Percentiles rank a stretch among this genome's conserved stretches.
phyloP scores from a whole-genome alignment of 2,329 filamentous ascomycete species.

The Botrytis deweyae region DNA sequence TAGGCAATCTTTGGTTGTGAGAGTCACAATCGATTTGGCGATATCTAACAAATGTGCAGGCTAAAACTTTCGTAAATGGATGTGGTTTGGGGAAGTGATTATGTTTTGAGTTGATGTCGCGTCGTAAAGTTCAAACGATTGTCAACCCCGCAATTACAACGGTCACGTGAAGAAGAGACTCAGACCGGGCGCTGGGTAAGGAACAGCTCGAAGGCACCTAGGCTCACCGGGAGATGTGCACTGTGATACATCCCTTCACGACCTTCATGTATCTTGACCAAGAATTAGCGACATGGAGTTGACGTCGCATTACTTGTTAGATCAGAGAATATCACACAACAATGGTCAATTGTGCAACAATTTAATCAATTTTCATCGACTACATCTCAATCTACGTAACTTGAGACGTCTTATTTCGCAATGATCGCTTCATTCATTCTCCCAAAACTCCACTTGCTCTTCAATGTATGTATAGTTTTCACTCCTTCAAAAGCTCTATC shows the following conservation, averaged over 20 bases:
- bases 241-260: neutral
- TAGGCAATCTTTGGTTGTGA: neutral
- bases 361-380: conserved; percentile 19
- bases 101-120: neutral
- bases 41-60: neutral
- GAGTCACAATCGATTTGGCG: accelerated
- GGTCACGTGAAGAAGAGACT: neutral
- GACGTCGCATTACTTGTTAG: neutral
- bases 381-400: neutral
- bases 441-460: conserved; percentile 16
- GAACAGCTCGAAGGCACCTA: neutral
- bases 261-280: neutral
- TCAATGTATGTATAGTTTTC: conserved; percentile 19
- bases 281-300: too few species aligned
- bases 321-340: neutral
- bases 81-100: neutral
- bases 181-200: neutral
- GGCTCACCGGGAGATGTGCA: neutral
- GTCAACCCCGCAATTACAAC: neutral
- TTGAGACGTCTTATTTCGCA: conserved; percentile 12
- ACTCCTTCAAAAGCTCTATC: conserved; percentile 12
- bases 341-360: neutral
- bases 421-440: conserved; percentile 10
- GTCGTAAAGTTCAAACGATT: neutral
- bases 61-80: neutral